Conservation (phyloP, 2,329 filamentous ascomycete species). For the Neonectria coccinea region DNA sequence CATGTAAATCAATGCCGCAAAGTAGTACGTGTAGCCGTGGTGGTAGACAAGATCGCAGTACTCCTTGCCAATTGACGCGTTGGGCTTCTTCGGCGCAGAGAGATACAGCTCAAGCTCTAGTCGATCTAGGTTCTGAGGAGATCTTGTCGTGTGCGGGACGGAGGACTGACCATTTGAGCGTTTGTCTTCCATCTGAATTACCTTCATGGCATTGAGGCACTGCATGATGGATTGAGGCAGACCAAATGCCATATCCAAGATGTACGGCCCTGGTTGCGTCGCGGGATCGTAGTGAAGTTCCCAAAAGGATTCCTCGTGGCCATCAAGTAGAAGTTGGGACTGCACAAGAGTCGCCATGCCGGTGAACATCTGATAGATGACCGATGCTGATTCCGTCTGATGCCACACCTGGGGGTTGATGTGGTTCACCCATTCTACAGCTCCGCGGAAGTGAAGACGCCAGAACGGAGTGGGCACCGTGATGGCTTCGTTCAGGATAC, state of each 20-base stretch:
- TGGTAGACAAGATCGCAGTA: slow-evolving; percentile 40
- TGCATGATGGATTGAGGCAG: slow-evolving; percentile 40
- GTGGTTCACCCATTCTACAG: slow-evolving; percentile 44
- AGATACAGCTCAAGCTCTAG: slow-evolving; percentile 40
- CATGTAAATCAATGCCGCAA: slow-evolving; percentile 41
- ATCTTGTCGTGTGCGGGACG: slow-evolving; percentile 8
- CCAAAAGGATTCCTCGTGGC: slow-evolving; percentile 33
- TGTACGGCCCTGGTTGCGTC: slow-evolving; percentile 40
- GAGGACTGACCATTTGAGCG: background rate
- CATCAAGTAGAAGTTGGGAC: slow-evolving; percentile 36
- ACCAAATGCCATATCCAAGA: slow-evolving; percentile 33
- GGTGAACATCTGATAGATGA: slow-evolving; percentile 43
- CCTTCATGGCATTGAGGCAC: slow-evolving; percentile 38
- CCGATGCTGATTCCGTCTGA: slow-evolving; percentile 36
- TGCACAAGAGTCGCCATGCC: slow-evolving; percentile 42
- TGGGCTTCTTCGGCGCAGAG: slow-evolving; percentile 35
- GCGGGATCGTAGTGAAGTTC: slow-evolving; percentile 37
- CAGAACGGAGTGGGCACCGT: slow-evolving; percentile 40
- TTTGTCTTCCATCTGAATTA: slow-evolving; percentile 32
- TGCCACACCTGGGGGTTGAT: slow-evolving; percentile 43
- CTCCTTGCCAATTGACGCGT: slow-evolving; percentile 27
- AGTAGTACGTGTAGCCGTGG: slow-evolving; percentile 43
- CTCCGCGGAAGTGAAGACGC: slow-evolving; percentile 41
- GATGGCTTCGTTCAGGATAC: slow-evolving; percentile 43
- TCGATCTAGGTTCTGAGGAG: slow-evolving; percentile 32